Conservation (phyloP, 345 rosid species). For the Eucalyptus urophylla region DNA sequence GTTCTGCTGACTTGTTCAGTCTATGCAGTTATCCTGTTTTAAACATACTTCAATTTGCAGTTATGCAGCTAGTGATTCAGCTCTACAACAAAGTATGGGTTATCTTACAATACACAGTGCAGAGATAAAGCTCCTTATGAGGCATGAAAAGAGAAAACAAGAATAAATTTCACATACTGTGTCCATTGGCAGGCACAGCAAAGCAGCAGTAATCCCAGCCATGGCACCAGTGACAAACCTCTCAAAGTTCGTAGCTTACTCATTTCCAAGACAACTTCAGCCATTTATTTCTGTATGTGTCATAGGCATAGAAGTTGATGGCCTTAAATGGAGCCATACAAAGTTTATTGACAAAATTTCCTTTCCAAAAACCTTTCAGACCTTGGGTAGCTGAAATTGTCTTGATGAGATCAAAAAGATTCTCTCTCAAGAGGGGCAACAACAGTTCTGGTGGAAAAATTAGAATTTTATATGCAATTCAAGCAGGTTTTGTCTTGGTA, state of each 20-base stretch:
- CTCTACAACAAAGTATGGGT: not conserved
- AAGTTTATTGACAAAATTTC: slow-evolving; percentile 79
- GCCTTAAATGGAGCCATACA: slow-evolving; percentile 93
- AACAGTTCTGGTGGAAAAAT: slow-evolving; percentile 34
- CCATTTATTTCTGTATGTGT: slow-evolving; percentile 57
- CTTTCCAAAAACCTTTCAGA: slow-evolving; percentile 84
- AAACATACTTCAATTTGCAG: not conserved
- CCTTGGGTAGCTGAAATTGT: slow-evolving; percentile 56
- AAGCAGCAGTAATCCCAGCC: slow-evolving; percentile 82
- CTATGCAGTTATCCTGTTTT: not conserved
- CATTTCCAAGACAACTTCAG: slow-evolving; percentile 44
- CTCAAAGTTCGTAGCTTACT: slow-evolving; percentile 71
- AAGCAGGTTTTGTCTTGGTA: not conserved
- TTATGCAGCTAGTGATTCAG: not conserved
- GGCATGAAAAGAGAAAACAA: not conserved
- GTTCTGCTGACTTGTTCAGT: not conserved
- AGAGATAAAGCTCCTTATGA: not conserved
- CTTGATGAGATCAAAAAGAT: slow-evolving; percentile 49
- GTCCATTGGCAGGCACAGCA: slow-evolving; percentile 86
- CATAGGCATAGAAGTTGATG: slow-evolving; percentile 84
- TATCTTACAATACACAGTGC: not conserved
- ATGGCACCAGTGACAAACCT: slow-evolving; percentile 86
- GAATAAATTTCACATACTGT: slow-evolving; percentile 42
- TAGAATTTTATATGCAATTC: not conserved
- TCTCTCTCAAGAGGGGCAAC: slow-evolving; percentile 87